Conservation (phyloP, 192 early-diverging fungal species). For the Mortierella antarctica region DNA sequence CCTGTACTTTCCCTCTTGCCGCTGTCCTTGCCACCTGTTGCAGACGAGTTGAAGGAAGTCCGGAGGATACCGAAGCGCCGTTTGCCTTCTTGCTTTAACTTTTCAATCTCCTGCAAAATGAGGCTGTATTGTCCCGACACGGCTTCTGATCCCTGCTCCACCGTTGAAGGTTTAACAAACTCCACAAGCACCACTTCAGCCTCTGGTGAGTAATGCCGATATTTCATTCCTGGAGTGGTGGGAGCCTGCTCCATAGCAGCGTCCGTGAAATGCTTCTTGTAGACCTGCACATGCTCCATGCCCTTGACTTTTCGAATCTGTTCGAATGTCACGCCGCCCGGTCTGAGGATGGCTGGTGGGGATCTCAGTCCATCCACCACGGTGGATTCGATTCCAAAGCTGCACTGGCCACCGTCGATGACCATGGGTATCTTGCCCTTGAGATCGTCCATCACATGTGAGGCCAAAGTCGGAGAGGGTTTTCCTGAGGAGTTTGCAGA, state of each 20-base stretch:
- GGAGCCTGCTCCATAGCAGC: conserved; percentile 78
- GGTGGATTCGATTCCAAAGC: conserved; percentile 92
- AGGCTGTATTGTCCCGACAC: conserved; percentile 13
- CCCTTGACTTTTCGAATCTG: conserved; percentile 67
- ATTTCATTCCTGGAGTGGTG: conserved; percentile 99
- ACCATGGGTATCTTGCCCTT: conserved; percentile 84
- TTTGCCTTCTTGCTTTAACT: conserved; percentile 36
- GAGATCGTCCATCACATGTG: conserved; percentile 89
- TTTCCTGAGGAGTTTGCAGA: conserved; percentile 97
- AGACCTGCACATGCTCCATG: conserved; percentile 78
- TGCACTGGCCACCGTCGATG: conserved; percentile 90
- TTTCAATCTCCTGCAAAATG: conserved; percentile 42
- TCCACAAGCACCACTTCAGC: conserved; percentile 86
- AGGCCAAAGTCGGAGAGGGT: conserved; percentile 92
- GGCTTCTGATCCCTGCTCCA: conserved; percentile 1
- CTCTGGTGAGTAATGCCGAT: conserved; percentile 95
- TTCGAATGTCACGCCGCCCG: conserved; percentile 93
- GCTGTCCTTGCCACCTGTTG: not conserved
- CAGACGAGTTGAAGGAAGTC: conserved; percentile 25
- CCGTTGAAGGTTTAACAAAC: not conserved
- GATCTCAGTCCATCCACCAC: conserved; percentile 86
- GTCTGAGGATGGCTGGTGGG: conserved; percentile 87
- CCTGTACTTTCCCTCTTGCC: conserved; percentile 17
- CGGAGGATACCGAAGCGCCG: conserved; percentile 49
- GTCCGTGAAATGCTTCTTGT: conserved; percentile 81